phyloP scores from a whole-genome alignment of 225 moss, liverwort and hornwort species.

The Polytrichum commune region DNA sequence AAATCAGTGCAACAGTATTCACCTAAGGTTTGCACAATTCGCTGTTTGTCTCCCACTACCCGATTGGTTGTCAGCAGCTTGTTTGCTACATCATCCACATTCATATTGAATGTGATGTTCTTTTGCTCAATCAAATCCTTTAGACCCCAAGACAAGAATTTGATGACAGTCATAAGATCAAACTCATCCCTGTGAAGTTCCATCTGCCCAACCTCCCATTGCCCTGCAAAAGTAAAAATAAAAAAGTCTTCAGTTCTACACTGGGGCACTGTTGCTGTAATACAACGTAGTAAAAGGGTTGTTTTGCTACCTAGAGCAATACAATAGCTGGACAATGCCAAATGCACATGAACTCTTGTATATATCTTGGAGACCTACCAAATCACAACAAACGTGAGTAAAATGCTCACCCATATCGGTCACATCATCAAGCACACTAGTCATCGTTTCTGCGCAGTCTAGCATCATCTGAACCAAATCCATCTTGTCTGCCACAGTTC shows the following conservation, averaged over 20 bases:
- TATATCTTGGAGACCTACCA: too few species aligned
- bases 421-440: conserved; percentile 73
- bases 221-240: conserved; percentile 31
- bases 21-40: conserved; percentile 76
- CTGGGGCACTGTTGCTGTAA: conserved; percentile 12
- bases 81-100: conserved; percentile 46
- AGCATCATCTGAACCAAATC: conserved; percentile 87
- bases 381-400: background rate
- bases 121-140: conserved; percentile 72
- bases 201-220: conserved; percentile 81
- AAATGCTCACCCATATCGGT: conserved; percentile 70
- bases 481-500: conserved; percentile 50
- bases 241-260: too few species aligned
- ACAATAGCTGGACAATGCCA: conserved; percentile 34
- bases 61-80: conserved; percentile 44
- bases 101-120: conserved; percentile 58
- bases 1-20: conserved; percentile 1
- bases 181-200: conserved; percentile 73
- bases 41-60: conserved; percentile 75
- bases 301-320: conserved; percentile 28
- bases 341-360: too few species aligned
- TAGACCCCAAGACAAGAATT: conserved; percentile 71
- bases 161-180: conserved; percentile 68
- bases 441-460: conserved; percentile 82
- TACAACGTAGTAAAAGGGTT: conserved; percentile 1